Conservation (phyloP, 148 eudicot species). For the Rhododendron mucronatum region DNA sequence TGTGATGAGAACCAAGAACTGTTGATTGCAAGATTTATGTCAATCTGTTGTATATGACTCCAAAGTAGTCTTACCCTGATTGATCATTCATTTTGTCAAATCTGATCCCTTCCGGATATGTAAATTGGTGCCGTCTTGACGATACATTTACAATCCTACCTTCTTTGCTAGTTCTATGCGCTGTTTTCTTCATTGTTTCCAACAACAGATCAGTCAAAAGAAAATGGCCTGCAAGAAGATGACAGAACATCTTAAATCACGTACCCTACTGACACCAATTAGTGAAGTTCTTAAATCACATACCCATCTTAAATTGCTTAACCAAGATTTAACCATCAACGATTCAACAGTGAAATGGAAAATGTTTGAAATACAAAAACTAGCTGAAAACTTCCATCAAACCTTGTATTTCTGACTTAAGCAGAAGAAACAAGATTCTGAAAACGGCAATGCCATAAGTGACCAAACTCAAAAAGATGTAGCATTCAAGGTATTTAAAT, state of each 20-base stretch:
- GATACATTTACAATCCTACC: conserved; percentile 87
- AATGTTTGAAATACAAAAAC: background rate
- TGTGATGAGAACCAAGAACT: background rate
- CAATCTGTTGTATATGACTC: background rate
- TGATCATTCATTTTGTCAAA: conserved; percentile 49
- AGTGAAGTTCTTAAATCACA: background rate
- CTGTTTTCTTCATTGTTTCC: conserved; percentile 77
- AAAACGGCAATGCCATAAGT: background rate
- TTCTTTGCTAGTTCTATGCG: conserved; percentile 47
- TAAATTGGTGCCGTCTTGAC: conserved; percentile 61
- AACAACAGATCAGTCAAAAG: conserved; percentile 68
- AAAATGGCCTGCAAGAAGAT: conserved; percentile 69
- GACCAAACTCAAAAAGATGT: background rate
- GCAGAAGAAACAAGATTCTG: background rate
- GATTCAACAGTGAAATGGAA: background rate
- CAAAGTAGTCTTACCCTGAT: conserved; percentile 21
- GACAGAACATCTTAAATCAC: conserved; percentile 12
- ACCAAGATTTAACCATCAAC: background rate
- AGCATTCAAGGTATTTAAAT: background rate
- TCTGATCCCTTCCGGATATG: conserved; percentile 77
- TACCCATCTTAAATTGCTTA: background rate
- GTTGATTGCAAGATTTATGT: background rate
- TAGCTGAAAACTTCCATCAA: background rate
- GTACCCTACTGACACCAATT: background rate
- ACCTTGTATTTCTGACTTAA: background rate